Evolutionary conservation across 768 basidiomycete genomes (phyloP).

Genomic region (Tylopilus subfusipes): DNA sequence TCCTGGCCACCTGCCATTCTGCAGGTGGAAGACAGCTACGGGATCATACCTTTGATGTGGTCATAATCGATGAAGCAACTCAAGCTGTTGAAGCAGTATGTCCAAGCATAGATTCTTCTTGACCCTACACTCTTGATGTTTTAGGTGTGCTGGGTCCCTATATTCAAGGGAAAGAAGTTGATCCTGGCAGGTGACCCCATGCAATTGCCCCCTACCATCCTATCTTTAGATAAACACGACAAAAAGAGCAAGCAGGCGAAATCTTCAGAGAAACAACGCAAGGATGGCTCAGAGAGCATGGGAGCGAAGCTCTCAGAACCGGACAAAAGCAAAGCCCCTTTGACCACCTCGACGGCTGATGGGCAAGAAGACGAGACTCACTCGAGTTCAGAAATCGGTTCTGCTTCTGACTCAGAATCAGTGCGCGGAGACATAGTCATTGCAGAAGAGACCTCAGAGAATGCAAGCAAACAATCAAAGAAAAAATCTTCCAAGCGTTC

Average conservation of each 20-base stretch:
- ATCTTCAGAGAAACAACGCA: neutral
- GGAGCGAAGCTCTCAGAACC: neutral
- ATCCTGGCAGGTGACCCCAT: slow-evolving; percentile 93
- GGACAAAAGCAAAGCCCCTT: neutral
- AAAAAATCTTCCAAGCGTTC: slow-evolving; percentile 11
- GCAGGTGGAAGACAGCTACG: slow-evolving; percentile 81
- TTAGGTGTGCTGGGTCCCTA: slow-evolving; percentile 81
- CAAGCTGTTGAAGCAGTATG: slow-evolving; percentile 92
- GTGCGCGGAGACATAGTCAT: slow-evolving; percentile 19
- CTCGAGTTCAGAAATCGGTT: slow-evolving; percentile 7
- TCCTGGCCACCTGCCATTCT: slow-evolving; percentile 92
- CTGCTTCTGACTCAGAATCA: slow-evolving; percentile 18
- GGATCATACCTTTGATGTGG: slow-evolving; percentile 80
- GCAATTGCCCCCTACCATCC: slow-evolving; percentile 91
- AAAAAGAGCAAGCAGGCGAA: slow-evolving; percentile 24
- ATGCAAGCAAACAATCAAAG: neutral
- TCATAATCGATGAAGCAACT: slow-evolving; percentile 97
- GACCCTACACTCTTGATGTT: neutral
- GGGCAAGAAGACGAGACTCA: neutral
- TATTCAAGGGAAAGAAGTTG: slow-evolving; percentile 86
- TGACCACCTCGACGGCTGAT: neutral
- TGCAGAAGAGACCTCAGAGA: slow-evolving; percentile 19
- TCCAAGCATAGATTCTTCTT: neutral
- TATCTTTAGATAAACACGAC: slow-evolving; percentile 55
- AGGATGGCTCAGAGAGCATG: neutral